phyloP scores from a whole-genome alignment of 1,284 basidiomycete species.

The Trichosporon inkin region DNA sequence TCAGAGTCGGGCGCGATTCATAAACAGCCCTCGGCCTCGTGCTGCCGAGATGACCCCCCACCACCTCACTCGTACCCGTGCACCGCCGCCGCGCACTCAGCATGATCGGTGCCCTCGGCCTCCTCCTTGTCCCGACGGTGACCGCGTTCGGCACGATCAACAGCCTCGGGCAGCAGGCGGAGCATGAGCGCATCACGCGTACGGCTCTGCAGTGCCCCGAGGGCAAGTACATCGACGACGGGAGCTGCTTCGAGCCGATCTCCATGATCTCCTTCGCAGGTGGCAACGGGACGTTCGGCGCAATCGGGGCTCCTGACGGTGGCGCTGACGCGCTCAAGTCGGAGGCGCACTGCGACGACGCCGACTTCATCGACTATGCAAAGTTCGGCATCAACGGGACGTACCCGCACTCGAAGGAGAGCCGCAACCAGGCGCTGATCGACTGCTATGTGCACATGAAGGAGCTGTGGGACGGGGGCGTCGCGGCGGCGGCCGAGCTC shows the following conservation, averaged over 20 bases:
- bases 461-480: neutral
- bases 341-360: conserved; percentile 14
- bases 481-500: neutral
- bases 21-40: too few relatives aligned
- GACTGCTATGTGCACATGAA: conserved; percentile 8
- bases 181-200: conserved; percentile 11
- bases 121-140: neutral
- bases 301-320: conserved; percentile 10
- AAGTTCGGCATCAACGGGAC: conserved; percentile 9
- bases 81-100: neutral
- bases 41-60: neutral
- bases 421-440: conserved; percentile 1
- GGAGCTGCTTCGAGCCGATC: conserved; percentile 10
- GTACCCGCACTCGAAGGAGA: conserved; percentile 2
- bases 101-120: neutral
- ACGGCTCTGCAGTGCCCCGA: conserved; percentile 8
- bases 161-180: conserved; percentile 7
- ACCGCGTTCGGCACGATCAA: conserved; percentile 12
- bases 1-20: too few relatives aligned
- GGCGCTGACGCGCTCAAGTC: conserved; percentile 9
- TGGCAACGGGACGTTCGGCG: conserved; percentile 10
- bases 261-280: conserved; percentile 12
- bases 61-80: neutral
- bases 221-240: neutral
- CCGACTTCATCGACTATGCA: conserved; percentile 13